These are phyloP conservation scores for Saccharomycopsis vini DNA, from an alignment of 805 yeast species.

Conservation along the genomic window DNA sequence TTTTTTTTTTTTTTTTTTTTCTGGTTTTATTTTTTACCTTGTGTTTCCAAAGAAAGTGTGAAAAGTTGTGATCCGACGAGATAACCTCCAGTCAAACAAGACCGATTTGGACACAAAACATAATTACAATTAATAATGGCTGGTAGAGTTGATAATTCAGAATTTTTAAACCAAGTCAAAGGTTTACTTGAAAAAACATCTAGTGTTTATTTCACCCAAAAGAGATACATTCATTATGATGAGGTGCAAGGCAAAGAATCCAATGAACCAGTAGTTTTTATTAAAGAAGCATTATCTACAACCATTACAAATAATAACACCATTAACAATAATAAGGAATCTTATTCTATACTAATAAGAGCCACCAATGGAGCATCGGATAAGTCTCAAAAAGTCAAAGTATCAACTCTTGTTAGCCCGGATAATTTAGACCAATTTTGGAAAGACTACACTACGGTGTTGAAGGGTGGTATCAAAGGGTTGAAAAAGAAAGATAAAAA, in stretches of 20 bases:
- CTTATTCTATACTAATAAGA: constrained; percentile 59
- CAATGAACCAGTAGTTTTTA: not conserved
- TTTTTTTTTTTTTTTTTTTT: too few relatives aligned
- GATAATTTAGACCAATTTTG: constrained; percentile 63
- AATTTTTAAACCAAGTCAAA: constrained; percentile 13
- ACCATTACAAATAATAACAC: not conserved
- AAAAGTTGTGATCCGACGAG: too few relatives aligned
- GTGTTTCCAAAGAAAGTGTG: too few relatives aligned
- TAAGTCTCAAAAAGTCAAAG: constrained; percentile 44
- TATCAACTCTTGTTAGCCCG: constrained; percentile 64
- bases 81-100: too few relatives aligned
- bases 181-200: constrained; percentile 26
- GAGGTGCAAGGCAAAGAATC: constrained; percentile 18
- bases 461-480: constrained; percentile 68
- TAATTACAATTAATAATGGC: too few relatives aligned
- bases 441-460: constrained; percentile 58
- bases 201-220: constrained; percentile 53
- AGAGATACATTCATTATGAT: constrained; percentile 31
- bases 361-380: constrained; percentile 50
- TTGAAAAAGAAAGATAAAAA: constrained; percentile 76
- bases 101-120: too few relatives aligned
- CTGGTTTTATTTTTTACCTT: too few relatives aligned
- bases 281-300: too few relatives aligned
- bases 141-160: constrained; percentile 27
- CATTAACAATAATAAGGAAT: constrained; percentile 9